Evolutionary conservation across 495 filamentous ascomycete genomes (phyloP).

Genomic region (Filosporella fistucella): DNA sequence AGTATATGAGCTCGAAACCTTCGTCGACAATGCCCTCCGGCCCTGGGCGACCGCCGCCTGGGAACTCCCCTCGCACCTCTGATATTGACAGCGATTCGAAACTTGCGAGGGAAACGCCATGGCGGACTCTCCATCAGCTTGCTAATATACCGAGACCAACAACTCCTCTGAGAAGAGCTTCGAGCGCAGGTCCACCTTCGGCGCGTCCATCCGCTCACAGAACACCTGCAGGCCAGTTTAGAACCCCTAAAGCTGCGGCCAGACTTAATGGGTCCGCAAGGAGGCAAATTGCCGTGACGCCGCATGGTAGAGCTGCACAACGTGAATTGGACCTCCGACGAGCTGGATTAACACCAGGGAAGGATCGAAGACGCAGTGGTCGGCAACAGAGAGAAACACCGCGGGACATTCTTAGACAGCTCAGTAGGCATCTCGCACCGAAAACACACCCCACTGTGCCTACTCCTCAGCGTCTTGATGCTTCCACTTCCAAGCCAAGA

Average conservation of each 20-base stretch:
- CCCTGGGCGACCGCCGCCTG: background rate
- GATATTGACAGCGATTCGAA: no score
- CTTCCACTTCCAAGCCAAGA: background rate
- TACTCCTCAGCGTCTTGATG: constrained; percentile 30
- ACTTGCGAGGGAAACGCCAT: constrained; percentile 26
- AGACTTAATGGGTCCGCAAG: constrained; percentile 26
- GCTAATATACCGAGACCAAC: constrained; percentile 31
- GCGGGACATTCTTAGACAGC: constrained; percentile 60
- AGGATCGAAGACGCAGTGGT: constrained; percentile 60
- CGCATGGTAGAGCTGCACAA: constrained; percentile 60
- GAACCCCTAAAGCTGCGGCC: constrained; percentile 22
- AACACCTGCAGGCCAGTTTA: constrained; percentile 19
- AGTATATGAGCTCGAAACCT: no score
- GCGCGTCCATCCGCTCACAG: constrained; percentile 13
- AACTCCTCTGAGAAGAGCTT: constrained; percentile 32
- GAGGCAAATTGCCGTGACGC: constrained; percentile 53
- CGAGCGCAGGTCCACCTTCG: constrained; percentile 24
- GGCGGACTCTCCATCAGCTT: constrained; percentile 30
- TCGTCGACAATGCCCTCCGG: no score
- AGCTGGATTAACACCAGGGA: constrained; percentile 68
- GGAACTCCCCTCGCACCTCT: no score
- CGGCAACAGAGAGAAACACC: constrained; percentile 71
- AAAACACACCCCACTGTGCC: constrained; percentile 51
- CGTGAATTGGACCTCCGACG: constrained; percentile 67
- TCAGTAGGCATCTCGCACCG: constrained; percentile 63